Conservation (phyloP, 306 rosid genomes). For the Elaeagnus macrophylla region DNA sequence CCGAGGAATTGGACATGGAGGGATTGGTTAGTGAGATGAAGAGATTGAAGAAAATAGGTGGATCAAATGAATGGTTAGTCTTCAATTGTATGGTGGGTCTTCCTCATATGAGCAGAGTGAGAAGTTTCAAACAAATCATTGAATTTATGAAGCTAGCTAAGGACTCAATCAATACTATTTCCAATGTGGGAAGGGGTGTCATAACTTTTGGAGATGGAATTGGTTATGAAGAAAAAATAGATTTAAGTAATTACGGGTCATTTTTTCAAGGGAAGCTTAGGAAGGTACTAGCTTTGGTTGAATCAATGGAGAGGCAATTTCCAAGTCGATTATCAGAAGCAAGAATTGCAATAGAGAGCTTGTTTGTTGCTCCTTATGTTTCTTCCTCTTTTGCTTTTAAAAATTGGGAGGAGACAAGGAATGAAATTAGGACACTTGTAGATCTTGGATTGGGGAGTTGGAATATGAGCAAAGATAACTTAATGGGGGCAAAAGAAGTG, state of each 20-base stretch:
- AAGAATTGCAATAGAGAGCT: slow-evolving; percentile 38
- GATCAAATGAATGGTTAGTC: slow-evolving; percentile 32
- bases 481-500: slow-evolving; percentile 38
- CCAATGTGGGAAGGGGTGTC: slow-evolving; percentile 25
- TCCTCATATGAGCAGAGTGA: slow-evolving; percentile 39
- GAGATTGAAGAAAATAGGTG: slow-evolving; percentile 29
- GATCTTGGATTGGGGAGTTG: slow-evolving; percentile 26
- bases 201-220: slow-evolving; percentile 45
- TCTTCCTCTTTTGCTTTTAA: slow-evolving; percentile 38
- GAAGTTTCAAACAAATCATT: slow-evolving; percentile 27
- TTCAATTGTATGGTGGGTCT: slow-evolving; percentile 45
- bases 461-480: slow-evolving; percentile 30
- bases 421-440: slow-evolving; percentile 1
- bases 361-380: slow-evolving; percentile 43
- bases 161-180: slow-evolving; percentile 30
- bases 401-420: slow-evolving; percentile 39
- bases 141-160: slow-evolving; percentile 40
- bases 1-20: slow-evolving; percentile 38
- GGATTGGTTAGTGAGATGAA: slow-evolving; percentile 38
- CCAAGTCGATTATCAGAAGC: slow-evolving; percentile 37
- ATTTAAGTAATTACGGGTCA: slow-evolving; percentile 32
- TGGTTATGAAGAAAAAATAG: slow-evolving; percentile 28
- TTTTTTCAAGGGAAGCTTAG: slow-evolving; percentile 38
- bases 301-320: slow-evolving; percentile 39
- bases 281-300: slow-evolving; percentile 47